These are phyloP conservation scores for Gynochthodes officinalis DNA, from an alignment of 257 asterid genomes.

Conservation along the genomic window DNA sequence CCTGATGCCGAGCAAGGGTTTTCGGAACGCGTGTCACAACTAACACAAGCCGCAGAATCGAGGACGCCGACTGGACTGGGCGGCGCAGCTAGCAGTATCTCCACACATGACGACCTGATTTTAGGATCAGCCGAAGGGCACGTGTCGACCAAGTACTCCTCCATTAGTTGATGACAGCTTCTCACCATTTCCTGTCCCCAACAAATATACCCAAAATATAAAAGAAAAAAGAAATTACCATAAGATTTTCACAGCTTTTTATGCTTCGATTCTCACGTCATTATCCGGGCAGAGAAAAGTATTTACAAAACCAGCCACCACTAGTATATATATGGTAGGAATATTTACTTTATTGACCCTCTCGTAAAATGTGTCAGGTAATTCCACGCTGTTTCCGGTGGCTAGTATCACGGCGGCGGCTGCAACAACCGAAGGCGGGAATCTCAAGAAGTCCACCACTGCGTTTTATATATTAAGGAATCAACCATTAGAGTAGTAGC, in stretches of 20 bases:
- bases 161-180: constrained; percentile 61
- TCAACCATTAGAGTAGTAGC: no score
- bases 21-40: constrained; percentile 46
- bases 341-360: constrained; percentile 40
- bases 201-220: constrained; percentile 6
- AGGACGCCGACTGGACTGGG: constrained; percentile 61
- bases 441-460: constrained; percentile 42
- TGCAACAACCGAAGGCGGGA: constrained; percentile 50
- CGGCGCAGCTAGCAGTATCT: constrained; percentile 32
- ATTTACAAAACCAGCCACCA: not conserved
- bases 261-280: constrained; percentile 6
- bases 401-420: constrained; percentile 53
- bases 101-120: not conserved
- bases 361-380: constrained; percentile 30
- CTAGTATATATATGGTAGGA: no score
- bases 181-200: constrained; percentile 51
- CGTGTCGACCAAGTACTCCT: constrained; percentile 55
- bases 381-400: constrained; percentile 28
- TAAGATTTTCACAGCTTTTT: constrained; percentile 6
- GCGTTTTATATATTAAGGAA: not conserved
- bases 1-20: constrained; percentile 18
- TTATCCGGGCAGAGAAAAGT: not conserved
- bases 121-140: constrained; percentile 30
- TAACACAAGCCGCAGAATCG: constrained; percentile 50
- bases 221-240: not conserved